These are phyloP conservation scores for Pseudogymnoascus sp. DNA, from an alignment of 2,329 filamentous ascomycete species.

Conservation along the genomic window DNA sequence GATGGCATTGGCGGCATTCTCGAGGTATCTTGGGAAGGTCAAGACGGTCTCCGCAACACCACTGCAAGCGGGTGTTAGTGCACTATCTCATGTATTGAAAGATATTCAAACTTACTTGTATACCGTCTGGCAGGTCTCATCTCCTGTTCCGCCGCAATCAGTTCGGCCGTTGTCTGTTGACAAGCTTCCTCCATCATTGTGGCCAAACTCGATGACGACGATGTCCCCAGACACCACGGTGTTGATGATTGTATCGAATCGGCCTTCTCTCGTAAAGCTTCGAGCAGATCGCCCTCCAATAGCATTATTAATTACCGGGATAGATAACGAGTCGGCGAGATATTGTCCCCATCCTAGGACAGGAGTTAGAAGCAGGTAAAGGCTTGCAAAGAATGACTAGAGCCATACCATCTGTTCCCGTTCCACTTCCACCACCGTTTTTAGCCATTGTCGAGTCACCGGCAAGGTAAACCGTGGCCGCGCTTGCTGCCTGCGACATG, in stretches of 20 bases:
- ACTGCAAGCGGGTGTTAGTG: neutral
- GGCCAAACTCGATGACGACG: slow-evolving; percentile 66
- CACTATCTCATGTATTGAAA: neutral
- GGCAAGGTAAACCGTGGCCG: slow-evolving; percentile 14
- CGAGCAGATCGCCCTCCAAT: slow-evolving; percentile 59
- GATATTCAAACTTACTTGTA: neutral
- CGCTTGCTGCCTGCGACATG: slow-evolving; percentile 8
- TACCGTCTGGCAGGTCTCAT: slow-evolving; percentile 15
- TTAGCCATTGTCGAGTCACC: slow-evolving; percentile 22
- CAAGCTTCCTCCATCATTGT: slow-evolving; percentile 60
- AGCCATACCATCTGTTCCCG: slow-evolving; percentile 13
- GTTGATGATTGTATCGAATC: slow-evolving; percentile 52
- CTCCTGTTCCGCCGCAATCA: slow-evolving; percentile 43
- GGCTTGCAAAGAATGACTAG: no score
- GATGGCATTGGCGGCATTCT: slow-evolving; percentile 25
- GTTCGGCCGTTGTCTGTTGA: slow-evolving; percentile 57
- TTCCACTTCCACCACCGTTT: slow-evolving; percentile 19
- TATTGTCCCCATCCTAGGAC: slow-evolving; percentile 24
- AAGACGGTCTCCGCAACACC: neutral
- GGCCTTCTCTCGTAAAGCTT: slow-evolving; percentile 59
- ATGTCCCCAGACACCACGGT: slow-evolving; percentile 53
- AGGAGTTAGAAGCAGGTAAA: neutral
- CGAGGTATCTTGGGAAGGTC: slow-evolving; percentile 21
- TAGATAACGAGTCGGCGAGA: slow-evolving; percentile 13
- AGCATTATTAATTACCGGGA: slow-evolving; percentile 46